Conservation (phyloP, 176 grass and related monocot genomes). For the Rhynchospora breviuscula region DNA sequence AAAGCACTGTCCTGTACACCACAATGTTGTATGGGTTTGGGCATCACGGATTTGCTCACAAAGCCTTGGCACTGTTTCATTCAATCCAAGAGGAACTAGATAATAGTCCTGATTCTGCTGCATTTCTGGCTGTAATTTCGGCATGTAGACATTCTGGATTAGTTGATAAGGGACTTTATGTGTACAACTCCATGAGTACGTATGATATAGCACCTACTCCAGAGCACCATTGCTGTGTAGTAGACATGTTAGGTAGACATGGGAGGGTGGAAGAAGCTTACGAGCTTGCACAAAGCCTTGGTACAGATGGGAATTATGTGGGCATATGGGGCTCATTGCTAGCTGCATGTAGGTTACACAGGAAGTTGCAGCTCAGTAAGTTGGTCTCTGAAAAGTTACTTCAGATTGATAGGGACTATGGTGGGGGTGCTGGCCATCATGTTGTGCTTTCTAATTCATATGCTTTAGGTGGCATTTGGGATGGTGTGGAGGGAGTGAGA, state of each 20-base stretch:
- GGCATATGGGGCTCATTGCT: constrained; percentile 85
- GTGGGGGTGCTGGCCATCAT: constrained; percentile 45
- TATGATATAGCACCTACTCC: constrained; percentile 47
- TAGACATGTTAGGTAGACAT: constrained; percentile 58
- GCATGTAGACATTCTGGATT: constrained; percentile 73
- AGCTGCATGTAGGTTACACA: constrained; percentile 57
- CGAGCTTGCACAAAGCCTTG: constrained; percentile 59
- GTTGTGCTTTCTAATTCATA: constrained; percentile 64
- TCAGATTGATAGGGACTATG: constrained; percentile 52
- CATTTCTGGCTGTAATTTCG: constrained; percentile 66
- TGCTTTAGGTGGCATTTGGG: constrained; percentile 61
- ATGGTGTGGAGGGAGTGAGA: constrained; percentile 61
- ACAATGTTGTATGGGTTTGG: constrained; percentile 78
- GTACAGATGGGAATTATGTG: constrained; percentile 50
- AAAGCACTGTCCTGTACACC: constrained; percentile 72
- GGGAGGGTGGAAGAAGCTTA: constrained; percentile 78
- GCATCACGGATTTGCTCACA: constrained; percentile 59
- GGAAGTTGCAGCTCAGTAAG: constrained; percentile 52
- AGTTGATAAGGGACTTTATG: constrained; percentile 56
- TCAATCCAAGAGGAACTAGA: constrained; percentile 46
- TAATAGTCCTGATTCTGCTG: constrained; percentile 53
- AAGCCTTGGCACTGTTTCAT: constrained; percentile 59
- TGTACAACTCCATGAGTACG: constrained; percentile 66
- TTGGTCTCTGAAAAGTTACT: constrained; percentile 52
- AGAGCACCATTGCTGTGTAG: constrained; percentile 66